phyloP scores from a whole-genome alignment of 371 early-diverging fungal species.

The Rhizopus delemar region DNA sequence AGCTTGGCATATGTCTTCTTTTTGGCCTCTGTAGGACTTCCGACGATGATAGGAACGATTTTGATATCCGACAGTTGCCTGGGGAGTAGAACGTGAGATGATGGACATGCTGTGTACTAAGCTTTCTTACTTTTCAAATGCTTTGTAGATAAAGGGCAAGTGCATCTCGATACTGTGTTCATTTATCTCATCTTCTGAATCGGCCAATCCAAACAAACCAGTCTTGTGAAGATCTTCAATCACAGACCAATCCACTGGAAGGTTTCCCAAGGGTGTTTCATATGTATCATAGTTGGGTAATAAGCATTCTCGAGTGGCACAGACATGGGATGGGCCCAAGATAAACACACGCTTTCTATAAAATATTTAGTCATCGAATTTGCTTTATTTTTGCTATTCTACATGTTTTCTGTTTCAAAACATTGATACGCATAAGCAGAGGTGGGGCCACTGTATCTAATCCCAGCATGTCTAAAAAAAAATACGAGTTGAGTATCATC shows the following conservation, averaged over 20 bases:
- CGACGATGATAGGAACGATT: constrained; percentile 89
- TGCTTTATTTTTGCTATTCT: constrained; percentile 20
- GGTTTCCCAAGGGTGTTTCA: constrained; percentile 85
- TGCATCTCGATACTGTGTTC: constrained; percentile 98
- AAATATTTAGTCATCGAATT: not conserved
- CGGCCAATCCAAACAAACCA: constrained; percentile 70
- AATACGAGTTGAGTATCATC: too few species aligned
- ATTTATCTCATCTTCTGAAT: constrained; percentile 71
- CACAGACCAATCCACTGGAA: constrained; percentile 70
- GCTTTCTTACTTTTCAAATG: constrained; percentile 63
- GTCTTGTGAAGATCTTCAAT: constrained; percentile 55
- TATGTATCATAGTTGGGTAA: constrained; percentile 70
- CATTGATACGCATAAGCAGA: constrained; percentile 87
- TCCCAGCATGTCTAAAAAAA: constrained; percentile 83
- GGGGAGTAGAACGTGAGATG: too few species aligned
- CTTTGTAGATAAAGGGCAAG: constrained; percentile 80
- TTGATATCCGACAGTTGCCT: constrained; percentile 57
- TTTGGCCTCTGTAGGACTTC: constrained; percentile 56
- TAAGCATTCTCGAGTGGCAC: constrained; percentile 79
- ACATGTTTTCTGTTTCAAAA: constrained; percentile 64
- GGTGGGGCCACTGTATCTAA: constrained; percentile 83
- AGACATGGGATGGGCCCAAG: constrained; percentile 92
- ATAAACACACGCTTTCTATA: constrained; percentile 81
- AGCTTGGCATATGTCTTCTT: constrained; percentile 70
- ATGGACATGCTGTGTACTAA: not conserved